These are phyloP conservation scores for Xylaria polymorpha DNA, from an alignment of 2,329 filamentous ascomycete genomes.

Conservation along the genomic window DNA sequence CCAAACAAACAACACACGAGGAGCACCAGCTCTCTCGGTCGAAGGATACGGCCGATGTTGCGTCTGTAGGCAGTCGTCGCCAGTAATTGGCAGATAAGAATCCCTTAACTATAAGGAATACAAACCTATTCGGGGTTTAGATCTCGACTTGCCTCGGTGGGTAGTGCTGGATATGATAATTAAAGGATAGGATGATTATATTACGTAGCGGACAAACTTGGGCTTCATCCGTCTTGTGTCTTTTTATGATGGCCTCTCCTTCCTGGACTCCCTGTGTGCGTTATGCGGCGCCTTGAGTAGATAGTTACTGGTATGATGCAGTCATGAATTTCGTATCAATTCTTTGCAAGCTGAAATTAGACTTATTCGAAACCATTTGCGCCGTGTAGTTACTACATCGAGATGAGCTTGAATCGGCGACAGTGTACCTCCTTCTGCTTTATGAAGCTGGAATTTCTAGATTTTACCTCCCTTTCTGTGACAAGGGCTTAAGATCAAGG, in stretches of 20 bases:
- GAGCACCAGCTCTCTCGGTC: conserved; percentile 18
- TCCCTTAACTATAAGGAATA: background rate
- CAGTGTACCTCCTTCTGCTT: too few relatives aligned
- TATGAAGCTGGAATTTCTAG: too few relatives aligned
- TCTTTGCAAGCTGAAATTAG: too few relatives aligned
- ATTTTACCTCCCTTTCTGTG: too few relatives aligned
- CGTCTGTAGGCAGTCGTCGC: conserved; percentile 30
- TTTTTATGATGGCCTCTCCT: background rate
- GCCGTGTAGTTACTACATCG: too few relatives aligned
- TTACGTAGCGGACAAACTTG: background rate
- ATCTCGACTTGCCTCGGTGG: background rate
- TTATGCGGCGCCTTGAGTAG: background rate
- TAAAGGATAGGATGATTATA: background rate
- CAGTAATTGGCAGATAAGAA: background rate
- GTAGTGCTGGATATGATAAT: background rate
- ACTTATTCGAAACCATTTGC: too few relatives aligned
- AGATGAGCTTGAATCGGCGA: too few relatives aligned
- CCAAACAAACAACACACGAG: conserved; percentile 27
- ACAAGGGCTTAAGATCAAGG: too few relatives aligned
- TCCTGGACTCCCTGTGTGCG: background rate
- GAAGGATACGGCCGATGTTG: conserved; percentile 39
- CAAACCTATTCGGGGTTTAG: background rate
- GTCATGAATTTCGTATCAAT: too few relatives aligned
- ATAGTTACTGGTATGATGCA: background rate
- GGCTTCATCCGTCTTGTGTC: background rate